Conservation (phyloP, 345 rosid species). For the Euphorbia tirucalli region DNA sequence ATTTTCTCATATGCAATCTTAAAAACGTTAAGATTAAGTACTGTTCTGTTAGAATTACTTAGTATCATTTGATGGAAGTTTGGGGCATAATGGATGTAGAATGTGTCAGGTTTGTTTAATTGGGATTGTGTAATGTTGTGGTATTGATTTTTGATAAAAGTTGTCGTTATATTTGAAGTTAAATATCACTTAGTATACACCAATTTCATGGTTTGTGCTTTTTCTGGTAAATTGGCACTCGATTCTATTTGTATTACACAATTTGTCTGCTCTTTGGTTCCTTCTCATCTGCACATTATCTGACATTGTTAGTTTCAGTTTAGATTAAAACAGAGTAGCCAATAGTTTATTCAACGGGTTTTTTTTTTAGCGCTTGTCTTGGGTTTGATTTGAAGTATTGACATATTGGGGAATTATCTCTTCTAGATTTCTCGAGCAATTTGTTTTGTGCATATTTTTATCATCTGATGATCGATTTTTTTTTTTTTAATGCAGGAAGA, state of each 20-base stretch:
- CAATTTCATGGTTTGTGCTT: neutral
- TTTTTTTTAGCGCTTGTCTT: neutral
- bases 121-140: neutral
- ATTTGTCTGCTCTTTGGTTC: neutral
- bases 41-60: neutral
- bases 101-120: neutral
- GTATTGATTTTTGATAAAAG: neutral
- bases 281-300: neutral
- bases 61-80: neutral
- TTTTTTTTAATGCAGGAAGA: conserved; percentile 61
- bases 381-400: neutral
- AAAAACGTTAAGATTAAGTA: neutral
- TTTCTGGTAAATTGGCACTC: neutral
- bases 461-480: conserved; percentile 11
- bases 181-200: neutral
- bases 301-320: neutral
- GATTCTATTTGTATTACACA: neutral
- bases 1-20: neutral
- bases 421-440: conserved; percentile 1
- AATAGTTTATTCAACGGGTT: neutral
- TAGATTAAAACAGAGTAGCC: neutral
- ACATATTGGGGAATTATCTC: neutral
- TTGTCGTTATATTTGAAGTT: neutral
- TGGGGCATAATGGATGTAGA: neutral
- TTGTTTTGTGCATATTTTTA: neutral